These are phyloP conservation scores for Phytophthora pinifolia DNA, from an alignment of 352 stramenopile genomes.

Conservation along the genomic window DNA sequence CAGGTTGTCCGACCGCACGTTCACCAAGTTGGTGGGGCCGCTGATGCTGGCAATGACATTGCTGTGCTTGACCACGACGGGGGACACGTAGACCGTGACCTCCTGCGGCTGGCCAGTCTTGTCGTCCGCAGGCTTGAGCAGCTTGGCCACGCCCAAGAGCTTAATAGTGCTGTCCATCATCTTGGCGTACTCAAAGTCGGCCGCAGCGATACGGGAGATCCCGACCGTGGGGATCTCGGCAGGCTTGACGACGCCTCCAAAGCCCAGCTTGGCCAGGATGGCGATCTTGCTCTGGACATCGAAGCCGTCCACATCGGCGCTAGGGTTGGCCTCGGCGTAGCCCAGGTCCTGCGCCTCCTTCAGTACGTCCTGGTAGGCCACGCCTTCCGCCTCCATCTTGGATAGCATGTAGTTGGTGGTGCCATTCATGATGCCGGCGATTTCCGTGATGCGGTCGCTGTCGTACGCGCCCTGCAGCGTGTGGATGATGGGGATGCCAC, in stretches of 20 bases:
- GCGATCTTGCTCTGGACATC: constrained; percentile 97
- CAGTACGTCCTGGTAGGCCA: constrained; percentile 92
- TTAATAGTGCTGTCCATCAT: constrained; percentile 97
- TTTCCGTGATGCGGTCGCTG: constrained; percentile 91
- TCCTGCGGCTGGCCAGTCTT: constrained; percentile 68
- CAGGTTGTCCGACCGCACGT: constrained; percentile 90
- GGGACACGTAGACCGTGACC: constrained; percentile 94
- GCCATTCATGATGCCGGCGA: constrained; percentile 97
- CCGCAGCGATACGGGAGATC: constrained; percentile 90
- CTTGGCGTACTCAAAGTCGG: constrained; percentile 97
- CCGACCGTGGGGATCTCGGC: constrained; percentile 91
- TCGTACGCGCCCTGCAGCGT: constrained; percentile 93
- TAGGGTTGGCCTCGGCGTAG: constrained; percentile 95
- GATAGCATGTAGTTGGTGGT: constrained; percentile 99
- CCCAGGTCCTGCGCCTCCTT: constrained; percentile 93
- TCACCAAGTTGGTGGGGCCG: constrained; percentile 92
- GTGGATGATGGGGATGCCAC: constrained; percentile 97
- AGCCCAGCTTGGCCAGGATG: constrained; percentile 94
- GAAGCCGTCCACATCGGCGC: constrained; percentile 95
- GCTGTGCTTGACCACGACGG: constrained; percentile 87
- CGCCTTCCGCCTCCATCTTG: constrained; percentile 95
- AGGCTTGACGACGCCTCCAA: constrained; percentile 89
- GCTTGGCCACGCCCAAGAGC: constrained; percentile 89
- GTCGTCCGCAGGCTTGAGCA: constrained; percentile 73
- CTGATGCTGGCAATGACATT: constrained; percentile 91